Conservation (phyloP, 768 basidiomycete species). For the Boletus pseudopeckii region DNA sequence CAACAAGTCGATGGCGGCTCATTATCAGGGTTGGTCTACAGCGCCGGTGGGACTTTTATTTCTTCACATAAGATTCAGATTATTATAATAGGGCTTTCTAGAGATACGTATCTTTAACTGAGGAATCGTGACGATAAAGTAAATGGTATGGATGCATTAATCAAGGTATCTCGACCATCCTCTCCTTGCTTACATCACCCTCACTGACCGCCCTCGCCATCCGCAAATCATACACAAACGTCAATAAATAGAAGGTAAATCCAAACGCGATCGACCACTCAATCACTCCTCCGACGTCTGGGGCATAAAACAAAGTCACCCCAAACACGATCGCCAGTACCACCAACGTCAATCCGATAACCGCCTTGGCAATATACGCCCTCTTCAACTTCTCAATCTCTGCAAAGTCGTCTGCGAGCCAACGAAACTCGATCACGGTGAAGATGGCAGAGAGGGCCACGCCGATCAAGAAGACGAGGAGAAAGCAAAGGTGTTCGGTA, state of each 20-base stretch:
- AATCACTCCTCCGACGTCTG: constrained; percentile 57
- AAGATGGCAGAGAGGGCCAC: constrained; percentile 72
- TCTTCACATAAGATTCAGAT: no score
- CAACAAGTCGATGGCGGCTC: no score
- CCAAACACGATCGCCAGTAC: constrained; percentile 62
- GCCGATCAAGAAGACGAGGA: constrained; percentile 71
- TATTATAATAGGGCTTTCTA: no score
- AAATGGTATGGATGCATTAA: no score
- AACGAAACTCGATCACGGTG: constrained; percentile 66
- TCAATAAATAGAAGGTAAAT: constrained; percentile 69
- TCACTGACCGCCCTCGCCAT: constrained; percentile 37
- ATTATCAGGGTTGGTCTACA: no score
- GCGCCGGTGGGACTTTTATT: no score
- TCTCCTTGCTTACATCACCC: neutral
- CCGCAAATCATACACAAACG: constrained; percentile 70
- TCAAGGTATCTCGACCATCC: constrained; percentile 6
- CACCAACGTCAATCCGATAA: constrained; percentile 58
- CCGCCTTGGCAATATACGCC: constrained; percentile 61
- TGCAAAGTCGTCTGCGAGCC: constrained; percentile 57
- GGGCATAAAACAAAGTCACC: constrained; percentile 42
- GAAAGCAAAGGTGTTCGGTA: constrained; percentile 53
- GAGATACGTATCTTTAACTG: no score
- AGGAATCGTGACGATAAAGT: no score
- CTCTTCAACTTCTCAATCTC: constrained; percentile 42
- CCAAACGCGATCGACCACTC: constrained; percentile 76